Base-by-base conservation (phyloP, 2,329 filamentous ascomycete genomes). In the Nigrospora sphaerica region DNA sequence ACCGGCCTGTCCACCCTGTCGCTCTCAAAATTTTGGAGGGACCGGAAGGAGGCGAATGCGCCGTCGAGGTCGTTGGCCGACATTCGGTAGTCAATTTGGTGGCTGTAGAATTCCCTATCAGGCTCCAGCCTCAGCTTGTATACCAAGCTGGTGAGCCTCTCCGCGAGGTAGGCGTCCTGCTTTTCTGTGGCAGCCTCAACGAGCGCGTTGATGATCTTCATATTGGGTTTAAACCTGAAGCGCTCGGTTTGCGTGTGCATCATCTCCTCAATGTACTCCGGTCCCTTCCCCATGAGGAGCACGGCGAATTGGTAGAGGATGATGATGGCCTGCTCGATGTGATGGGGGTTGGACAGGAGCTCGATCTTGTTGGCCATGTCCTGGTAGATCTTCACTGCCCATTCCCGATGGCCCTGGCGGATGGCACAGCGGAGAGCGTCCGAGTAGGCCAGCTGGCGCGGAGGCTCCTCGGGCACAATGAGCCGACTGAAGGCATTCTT, bases 51-150 rank as follows among this genome's bases (percentile, higher is more conserved):
- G 10, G 72, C 73, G 48, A 78, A 75, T 2, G 86, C 86, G 9
- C 84, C 86, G 32, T 81, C 75, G 14, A 93, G 65, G 62, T 96
- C 86, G 2, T 81, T 77, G 4, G 83, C 80, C 34, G 79, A 77
- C n/a, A 95, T 73, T 12, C 83, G 81, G 56, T 93, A 86, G 47
- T 85, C 77, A 55, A 97, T 78, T 58, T 90, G 81, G 43, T 95
- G 72, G 40, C 88, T 74, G 54, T 80, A 84, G 0, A 90, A 95
- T 42, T 74, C 72, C 12, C 80, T 76, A 60, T 95, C 79, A 0
- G 86, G 79, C 44, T 73, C 62, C 18, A 95, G 77, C 5, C 75
- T 77, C 56, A 81, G 77, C 56, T 83, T 80, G 39, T 77, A 62
- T 2, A 83, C 82, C 12, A 96, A 67, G 2, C 77, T 68, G 40